Evolutionary conservation across 2,329 filamentous ascomycete genomes (phyloP).

Genomic region (Cordyceps fumosorosea): DNA sequence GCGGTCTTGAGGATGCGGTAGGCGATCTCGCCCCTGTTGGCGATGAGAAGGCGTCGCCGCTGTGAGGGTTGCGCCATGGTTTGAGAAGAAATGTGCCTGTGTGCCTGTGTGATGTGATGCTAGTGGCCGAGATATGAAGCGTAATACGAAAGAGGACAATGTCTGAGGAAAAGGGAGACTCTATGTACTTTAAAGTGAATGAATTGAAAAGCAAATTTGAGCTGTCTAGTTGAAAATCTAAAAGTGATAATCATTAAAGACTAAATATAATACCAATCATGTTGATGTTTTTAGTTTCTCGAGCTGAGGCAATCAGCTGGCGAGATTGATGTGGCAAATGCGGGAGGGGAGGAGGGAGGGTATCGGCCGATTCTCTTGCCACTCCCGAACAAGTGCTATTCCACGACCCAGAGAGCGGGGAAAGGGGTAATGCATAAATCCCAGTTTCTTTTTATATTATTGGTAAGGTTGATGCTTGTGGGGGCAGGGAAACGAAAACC

Average conservation of each 20-base stretch:
- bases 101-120: background rate
- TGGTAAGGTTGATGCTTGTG: background rate
- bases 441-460: background rate
- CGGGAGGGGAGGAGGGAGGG: background rate
- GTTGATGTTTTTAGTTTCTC: background rate
- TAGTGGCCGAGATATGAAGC: background rate
- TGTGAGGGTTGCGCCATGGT: background rate
- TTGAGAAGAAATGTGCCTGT: background rate
- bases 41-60: constrained; percentile 43
- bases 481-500: background rate
- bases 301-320: background rate
- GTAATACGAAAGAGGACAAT: background rate
- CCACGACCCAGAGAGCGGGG: background rate
- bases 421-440: background rate
- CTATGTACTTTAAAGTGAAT: background rate
- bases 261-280: background rate
- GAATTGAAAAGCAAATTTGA: background rate
- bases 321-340: background rate
- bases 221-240: background rate
- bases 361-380: background rate
- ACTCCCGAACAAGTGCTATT: background rate
- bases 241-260: background rate
- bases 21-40: constrained; percentile 55
- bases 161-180: background rate
- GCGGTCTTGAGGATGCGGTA: constrained; percentile 38